These are phyloP conservation scores for Tetrahymena borealis DNA, from an alignment of 73 alveolate genomes.

Conservation along the genomic window DNA sequence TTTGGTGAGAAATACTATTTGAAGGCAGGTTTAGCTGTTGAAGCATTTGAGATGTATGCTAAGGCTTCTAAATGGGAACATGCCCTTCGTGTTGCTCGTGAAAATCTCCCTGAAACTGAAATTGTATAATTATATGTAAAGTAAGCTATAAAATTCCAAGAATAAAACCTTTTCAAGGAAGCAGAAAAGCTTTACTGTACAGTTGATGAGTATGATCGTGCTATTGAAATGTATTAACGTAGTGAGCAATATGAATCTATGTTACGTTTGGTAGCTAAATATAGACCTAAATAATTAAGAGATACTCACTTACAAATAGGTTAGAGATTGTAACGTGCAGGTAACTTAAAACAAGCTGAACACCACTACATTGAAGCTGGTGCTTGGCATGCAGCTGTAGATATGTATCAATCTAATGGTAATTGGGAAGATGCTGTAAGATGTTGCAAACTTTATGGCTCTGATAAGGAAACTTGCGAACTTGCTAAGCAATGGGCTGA, in stretches of 20 bases:
- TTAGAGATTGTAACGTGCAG: constrained; percentile 92
- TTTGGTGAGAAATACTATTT: constrained; percentile 95
- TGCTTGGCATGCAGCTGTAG: constrained; percentile 93
- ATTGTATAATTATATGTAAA: constrained; percentile 80
- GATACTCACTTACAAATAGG: constrained; percentile 94
- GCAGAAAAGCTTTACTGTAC: constrained; percentile 97
- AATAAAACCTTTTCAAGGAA: constrained; percentile 85
- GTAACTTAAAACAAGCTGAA: constrained; percentile 96
- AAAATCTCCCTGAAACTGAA: constrained; percentile 91
- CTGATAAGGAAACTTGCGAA: constrained; percentile 91
- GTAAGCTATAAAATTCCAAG: constrained; percentile 94
- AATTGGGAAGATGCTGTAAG: constrained; percentile 98
- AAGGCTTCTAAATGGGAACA: constrained; percentile 96
- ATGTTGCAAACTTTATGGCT: constrained; percentile 96
- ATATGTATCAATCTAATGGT: constrained; percentile 90
- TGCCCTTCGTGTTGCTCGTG: constrained; percentile 90
- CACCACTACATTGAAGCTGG: constrained; percentile 96
- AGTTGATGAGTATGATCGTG: constrained; percentile 97
- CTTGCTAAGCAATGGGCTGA: constrained; percentile 96
- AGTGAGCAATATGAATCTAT: constrained; percentile 94
- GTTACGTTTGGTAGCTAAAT: constrained; percentile 95
- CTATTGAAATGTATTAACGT: constrained; percentile 96
- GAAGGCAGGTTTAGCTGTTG: constrained; percentile 71
- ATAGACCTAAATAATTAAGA: constrained; percentile 89
- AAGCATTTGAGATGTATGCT: constrained; percentile 96